These are phyloP conservation scores for Yarrowia sp. DNA, from an alignment of 805 yeast species.

Conservation along the genomic window DNA sequence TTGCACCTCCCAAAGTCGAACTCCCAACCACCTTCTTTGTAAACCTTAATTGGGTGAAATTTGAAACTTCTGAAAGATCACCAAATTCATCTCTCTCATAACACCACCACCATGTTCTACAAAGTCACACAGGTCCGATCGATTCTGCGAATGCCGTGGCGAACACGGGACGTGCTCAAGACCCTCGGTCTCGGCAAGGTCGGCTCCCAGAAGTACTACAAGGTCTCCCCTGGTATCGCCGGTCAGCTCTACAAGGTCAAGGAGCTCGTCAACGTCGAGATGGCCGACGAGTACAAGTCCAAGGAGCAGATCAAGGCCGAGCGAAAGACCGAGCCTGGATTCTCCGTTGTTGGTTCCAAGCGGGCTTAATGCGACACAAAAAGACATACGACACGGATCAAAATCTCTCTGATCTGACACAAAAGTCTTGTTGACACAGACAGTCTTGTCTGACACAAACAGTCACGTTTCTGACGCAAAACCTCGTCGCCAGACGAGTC, in stretches of 20 bases:
- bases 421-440: too few relatives aligned
- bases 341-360: slow-evolving; percentile 35
- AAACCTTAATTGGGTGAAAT: slow-evolving; percentile 18
- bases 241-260: slow-evolving; percentile 84
- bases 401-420: too few relatives aligned
- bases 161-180: slow-evolving; percentile 66
- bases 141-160: slow-evolving; percentile 81
- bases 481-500: neutral
- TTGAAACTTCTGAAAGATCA: neutral
- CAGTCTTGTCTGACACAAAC: too few relatives aligned
- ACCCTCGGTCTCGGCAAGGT: slow-evolving; percentile 78
- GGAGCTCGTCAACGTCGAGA: slow-evolving; percentile 83
- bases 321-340: slow-evolving; percentile 30
- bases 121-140: slow-evolving; percentile 82
- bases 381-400: too few relatives aligned
- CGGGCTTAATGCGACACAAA: slow-evolving; percentile 5
- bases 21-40: neutral
- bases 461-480: too few relatives aligned
- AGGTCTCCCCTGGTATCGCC: slow-evolving; percentile 78
- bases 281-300: slow-evolving; percentile 57
- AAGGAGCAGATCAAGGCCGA: slow-evolving; percentile 35
- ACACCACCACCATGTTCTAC: slow-evolving; percentile 52
- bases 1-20: neutral
- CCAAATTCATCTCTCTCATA: neutral
- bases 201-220: slow-evolving; percentile 75